These are phyloP conservation scores for Dissoconium aciculare DNA, from an alignment of 2,329 filamentous ascomycete genomes.

Conservation along the genomic window DNA sequence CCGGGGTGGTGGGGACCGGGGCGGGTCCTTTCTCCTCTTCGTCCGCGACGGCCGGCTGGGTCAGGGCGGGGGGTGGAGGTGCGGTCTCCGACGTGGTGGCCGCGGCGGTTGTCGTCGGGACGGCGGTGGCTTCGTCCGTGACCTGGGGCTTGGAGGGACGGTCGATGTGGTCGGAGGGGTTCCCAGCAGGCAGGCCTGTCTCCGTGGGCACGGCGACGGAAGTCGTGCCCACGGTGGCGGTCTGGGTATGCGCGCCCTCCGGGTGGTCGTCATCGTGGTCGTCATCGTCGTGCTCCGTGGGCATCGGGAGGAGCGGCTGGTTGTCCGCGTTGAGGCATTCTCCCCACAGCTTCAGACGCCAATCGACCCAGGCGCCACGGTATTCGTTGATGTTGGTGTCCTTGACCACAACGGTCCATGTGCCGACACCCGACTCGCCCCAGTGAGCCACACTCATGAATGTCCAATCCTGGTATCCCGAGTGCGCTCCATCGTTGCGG, in stretches of 20 bases:
- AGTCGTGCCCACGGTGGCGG: slow-evolving; percentile 46
- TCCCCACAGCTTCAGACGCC: slow-evolving; percentile 89
- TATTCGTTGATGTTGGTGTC: slow-evolving; percentile 66
- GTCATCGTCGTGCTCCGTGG: slow-evolving; percentile 66
- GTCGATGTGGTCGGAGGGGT: slow-evolving; percentile 33
- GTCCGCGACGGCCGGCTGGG: slow-evolving; percentile 14
- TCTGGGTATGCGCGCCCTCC: slow-evolving; percentile 36
- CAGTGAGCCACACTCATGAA: slow-evolving; percentile 98
- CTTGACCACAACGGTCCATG: slow-evolving; percentile 81
- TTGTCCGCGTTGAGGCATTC: slow-evolving; percentile 64
- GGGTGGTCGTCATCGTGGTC: slow-evolving; percentile 57
- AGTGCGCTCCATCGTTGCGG: slow-evolving; percentile 46
- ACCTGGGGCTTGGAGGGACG: slow-evolving; percentile 42
- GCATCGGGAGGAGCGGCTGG: slow-evolving; percentile 63
- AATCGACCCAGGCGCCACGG: slow-evolving; percentile 70
- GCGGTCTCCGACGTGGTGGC: slow-evolving; percentile 20
- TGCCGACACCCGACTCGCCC: slow-evolving; percentile 78
- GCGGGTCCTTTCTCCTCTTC: slow-evolving; percentile 11
- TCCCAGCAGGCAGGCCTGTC: slow-evolving; percentile 31
- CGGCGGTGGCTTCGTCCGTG: slow-evolving; percentile 13
- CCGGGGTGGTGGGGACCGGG: slow-evolving; percentile 19
- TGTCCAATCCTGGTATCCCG: slow-evolving; percentile 86
- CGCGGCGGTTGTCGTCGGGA: slow-evolving; percentile 15
- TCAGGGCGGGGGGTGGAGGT: slow-evolving; percentile 12
- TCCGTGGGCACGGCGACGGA: slow-evolving; percentile 31